Evolutionary conservation across 2,329 filamentous ascomycete species (phyloP).

Genomic region (Coniochaeta sp.): DNA sequence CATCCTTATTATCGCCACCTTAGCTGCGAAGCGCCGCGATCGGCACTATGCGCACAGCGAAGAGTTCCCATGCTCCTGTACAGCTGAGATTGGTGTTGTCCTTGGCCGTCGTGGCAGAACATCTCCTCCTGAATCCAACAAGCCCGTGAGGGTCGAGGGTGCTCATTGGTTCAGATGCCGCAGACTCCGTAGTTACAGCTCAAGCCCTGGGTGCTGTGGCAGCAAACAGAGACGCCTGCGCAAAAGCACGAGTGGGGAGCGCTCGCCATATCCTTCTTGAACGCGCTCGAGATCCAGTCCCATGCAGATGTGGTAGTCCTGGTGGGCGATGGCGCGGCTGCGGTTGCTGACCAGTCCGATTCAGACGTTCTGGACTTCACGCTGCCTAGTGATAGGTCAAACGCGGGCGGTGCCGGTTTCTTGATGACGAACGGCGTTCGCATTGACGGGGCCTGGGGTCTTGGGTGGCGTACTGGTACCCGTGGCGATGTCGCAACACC

Average conservation of each 20-base stretch:
- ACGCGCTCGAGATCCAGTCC: conserved; percentile 2
- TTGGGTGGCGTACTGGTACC: neutral
- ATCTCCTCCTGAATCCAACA: neutral
- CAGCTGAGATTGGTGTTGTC: neutral
- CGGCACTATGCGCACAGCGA: neutral
- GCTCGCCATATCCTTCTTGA: neutral
- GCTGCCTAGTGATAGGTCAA: neutral
- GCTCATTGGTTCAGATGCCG: conserved; percentile 12
- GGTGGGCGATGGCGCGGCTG: neutral
- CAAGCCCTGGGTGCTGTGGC: conserved; percentile 12
- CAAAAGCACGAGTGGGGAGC: conserved; percentile 17
- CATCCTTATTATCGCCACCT: neutral
- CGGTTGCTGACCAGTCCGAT: neutral
- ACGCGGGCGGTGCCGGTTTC: neutral
- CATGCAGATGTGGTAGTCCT: neutral
- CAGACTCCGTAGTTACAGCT: conserved; percentile 21
- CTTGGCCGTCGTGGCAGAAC: neutral
- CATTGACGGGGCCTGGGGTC: neutral
- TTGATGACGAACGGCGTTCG: neutral
- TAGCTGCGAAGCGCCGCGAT: neutral
- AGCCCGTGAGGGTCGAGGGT: neutral
- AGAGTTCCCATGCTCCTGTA: neutral
- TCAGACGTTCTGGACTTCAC: neutral
- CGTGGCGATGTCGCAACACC: neutral
- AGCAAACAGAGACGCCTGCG: conserved; percentile 20